These are phyloP conservation scores for Hawksworthiomyces lignivorus DNA, from an alignment of 2,329 filamentous ascomycete genomes.

Conservation along the genomic window DNA sequence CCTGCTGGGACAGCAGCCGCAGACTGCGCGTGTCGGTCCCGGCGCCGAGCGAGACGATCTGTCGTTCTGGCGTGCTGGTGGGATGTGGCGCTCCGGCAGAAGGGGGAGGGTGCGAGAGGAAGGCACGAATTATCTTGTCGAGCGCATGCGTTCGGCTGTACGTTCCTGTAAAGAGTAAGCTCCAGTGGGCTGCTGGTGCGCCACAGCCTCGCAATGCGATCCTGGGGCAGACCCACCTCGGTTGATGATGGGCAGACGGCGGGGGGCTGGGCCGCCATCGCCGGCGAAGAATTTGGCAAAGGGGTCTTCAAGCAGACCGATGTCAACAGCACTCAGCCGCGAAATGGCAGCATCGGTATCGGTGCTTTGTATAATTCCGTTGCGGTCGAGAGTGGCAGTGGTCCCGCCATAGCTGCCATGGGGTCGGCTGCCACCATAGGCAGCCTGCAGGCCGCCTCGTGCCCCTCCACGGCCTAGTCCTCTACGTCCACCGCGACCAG, in stretches of 20 bases:
- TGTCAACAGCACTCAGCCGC: slow-evolving; percentile 75
- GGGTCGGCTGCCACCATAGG: too few relatives aligned
- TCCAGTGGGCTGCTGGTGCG: too few relatives aligned
- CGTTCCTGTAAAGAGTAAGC: slow-evolving; percentile 56
- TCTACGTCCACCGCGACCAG: slow-evolving; percentile 27
- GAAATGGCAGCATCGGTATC: slow-evolving; percentile 88
- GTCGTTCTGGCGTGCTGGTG: slow-evolving; percentile 35
- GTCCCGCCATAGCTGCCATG: slow-evolving; percentile 8
- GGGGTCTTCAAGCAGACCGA: slow-evolving; percentile 77
- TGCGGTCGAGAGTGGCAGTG: slow-evolving; percentile 37
- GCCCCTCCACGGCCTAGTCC: slow-evolving; percentile 10
- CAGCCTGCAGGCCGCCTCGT: slow-evolving; percentile 2
- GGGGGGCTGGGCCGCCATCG: slow-evolving; percentile 38
- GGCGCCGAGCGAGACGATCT: slow-evolving; percentile 87
- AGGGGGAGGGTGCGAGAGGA: slow-evolving; percentile 42
- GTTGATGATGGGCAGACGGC: slow-evolving; percentile 86
- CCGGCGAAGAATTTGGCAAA: slow-evolving; percentile 65
- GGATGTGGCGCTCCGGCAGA: slow-evolving; percentile 18
- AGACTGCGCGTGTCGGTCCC: slow-evolving; percentile 90
- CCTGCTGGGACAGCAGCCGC: slow-evolving; percentile 49
- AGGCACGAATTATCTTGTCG: slow-evolving; percentile 66
- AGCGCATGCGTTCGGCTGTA: slow-evolving; percentile 83
- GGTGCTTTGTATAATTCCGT: slow-evolving; percentile 76
- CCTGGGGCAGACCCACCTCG: slow-evolving; percentile 51
- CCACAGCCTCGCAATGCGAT: too few relatives aligned